phyloP scores from a whole-genome alignment of 345 rosid genomes.

The Acer yangbiense region DNA sequence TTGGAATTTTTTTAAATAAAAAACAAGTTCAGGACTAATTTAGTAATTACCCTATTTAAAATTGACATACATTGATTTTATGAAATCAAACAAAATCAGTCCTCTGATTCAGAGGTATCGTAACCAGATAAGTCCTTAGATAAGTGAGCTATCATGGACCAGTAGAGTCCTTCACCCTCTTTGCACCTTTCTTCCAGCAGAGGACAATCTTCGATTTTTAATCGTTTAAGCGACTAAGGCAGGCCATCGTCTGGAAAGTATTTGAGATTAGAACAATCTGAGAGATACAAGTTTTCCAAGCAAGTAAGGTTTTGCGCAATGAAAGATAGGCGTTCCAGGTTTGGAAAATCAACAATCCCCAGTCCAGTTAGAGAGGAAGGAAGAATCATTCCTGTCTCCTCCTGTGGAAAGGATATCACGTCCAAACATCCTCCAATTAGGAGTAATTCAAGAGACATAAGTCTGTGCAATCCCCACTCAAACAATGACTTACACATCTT shows the following conservation, averaged over 20 bases:
- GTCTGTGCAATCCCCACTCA: conserved; percentile 31
- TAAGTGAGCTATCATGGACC: conserved; percentile 16
- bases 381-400: conserved; percentile 20
- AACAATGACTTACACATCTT: conserved; percentile 8
- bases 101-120: too few relatives aligned
- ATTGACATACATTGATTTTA: too few relatives aligned
- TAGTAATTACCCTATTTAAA: too few relatives aligned
- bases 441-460: too few relatives aligned
- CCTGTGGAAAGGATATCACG: conserved; percentile 21
- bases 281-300: conserved; percentile 9
- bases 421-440: too few relatives aligned
- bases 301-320: conserved; percentile 13
- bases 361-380: conserved; percentile 10
- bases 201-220: conserved; percentile 17
- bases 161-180: conserved; percentile 17
- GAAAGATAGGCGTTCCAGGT: conserved; percentile 13
- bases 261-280: conserved; percentile 19
- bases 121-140: too few relatives aligned
- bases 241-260: conserved; percentile 19
- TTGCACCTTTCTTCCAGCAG: conserved; percentile 19
- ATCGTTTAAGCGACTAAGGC: conserved; percentile 14
- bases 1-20: neutral
- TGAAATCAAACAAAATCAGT: too few relatives aligned
- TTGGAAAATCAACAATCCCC: conserved; percentile 11
- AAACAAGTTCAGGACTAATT: too few relatives aligned